These are phyloP conservation scores for rapeseed (Brassica napus) DNA, from an alignment of 345 rosid species.

Conservation along the genomic window DNA sequence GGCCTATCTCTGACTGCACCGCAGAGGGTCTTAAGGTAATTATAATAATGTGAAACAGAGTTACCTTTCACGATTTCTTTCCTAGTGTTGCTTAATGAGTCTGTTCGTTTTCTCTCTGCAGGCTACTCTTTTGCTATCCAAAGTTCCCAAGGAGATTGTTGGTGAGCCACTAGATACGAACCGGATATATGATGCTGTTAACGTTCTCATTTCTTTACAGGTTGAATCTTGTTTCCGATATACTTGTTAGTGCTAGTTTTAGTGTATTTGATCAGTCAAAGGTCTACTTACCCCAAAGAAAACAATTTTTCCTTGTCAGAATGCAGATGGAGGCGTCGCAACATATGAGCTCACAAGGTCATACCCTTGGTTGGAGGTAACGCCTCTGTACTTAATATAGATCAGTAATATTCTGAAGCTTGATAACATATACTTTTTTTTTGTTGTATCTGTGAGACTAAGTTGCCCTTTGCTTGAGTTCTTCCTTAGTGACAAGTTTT, in stretches of 20 bases:
- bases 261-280: slow-evolving; percentile 1
- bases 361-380: slow-evolving; percentile 89
- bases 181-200: slow-evolving; percentile 74
- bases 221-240: slow-evolving; percentile 41
- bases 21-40: slow-evolving; percentile 91
- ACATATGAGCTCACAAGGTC: slow-evolving; percentile 95
- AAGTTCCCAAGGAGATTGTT: slow-evolving; percentile 70
- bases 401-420: slow-evolving; percentile 6
- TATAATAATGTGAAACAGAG: not conserved
- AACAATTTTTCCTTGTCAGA: slow-evolving; percentile 44
- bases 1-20: slow-evolving; percentile 97
- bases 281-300: not conserved
- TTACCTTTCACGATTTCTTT: slow-evolving; percentile 1
- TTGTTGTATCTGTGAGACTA: not conserved
- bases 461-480: slow-evolving; percentile 1
- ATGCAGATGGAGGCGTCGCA: slow-evolving; percentile 75
- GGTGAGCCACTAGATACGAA: slow-evolving; percentile 70
- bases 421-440: not conserved
- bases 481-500: not conserved
- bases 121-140: slow-evolving; percentile 75
- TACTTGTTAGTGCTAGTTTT: slow-evolving; percentile 9
- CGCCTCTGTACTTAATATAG: slow-evolving; percentile 9
- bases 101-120: slow-evolving; percentile 33
- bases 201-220: slow-evolving; percentile 87
- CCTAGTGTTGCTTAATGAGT: slow-evolving; percentile 29